Evolutionary conservation across 768 basidiomycete genomes (phyloP), one percentile per base, ranked within the genome.

Genomic region (Tephrocybe sp.): DNA sequence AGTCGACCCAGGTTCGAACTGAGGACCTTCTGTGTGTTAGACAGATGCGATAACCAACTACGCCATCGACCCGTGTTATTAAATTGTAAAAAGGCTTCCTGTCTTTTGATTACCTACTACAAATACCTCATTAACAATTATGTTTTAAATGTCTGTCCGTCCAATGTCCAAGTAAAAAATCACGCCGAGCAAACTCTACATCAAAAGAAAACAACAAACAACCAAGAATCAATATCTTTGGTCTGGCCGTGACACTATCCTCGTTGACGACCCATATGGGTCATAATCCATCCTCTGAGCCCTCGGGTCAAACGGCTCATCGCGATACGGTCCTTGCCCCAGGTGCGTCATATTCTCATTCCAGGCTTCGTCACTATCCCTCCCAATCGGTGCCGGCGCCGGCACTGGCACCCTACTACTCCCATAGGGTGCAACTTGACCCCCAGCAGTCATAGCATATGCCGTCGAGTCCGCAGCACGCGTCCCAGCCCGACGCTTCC

Each of bases 1-100:
- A 55, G 49, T 59, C 54, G 54, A 59, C 54, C 54, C 58, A 59
- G 54, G 58, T 35, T 56, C 54, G 54, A 59, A 56, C 57, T 56
- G 52, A 40, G 54, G 57, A 56, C 58, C 58, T 59, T 59, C 54
- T 56, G 58, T 59, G 57, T 85, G 82, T 85, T 82, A 84, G 81
- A 84, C 83, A 83, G 81, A 84, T 83, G 83, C 81, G 84, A 85
- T 85, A 84, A 84, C 83, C 82, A 85, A 82, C 81, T 84, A 85
- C 83, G 81, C 83, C 83, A 83, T 79, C 81, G 74, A 72, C 26
- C 26, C 26, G 3, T 26, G 26, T 26, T 26, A 26, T 26, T 3
- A 26, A 4, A 26, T n/a, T 26, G 26, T 26, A 26, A 26, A 26
- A 3, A 26, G n/a, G n/a, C n/a, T n/a, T n/a, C n/a, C n/a, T n/a